Conservation (phyloP, 345 rosid genomes). For the Microcos paniculata region DNA sequence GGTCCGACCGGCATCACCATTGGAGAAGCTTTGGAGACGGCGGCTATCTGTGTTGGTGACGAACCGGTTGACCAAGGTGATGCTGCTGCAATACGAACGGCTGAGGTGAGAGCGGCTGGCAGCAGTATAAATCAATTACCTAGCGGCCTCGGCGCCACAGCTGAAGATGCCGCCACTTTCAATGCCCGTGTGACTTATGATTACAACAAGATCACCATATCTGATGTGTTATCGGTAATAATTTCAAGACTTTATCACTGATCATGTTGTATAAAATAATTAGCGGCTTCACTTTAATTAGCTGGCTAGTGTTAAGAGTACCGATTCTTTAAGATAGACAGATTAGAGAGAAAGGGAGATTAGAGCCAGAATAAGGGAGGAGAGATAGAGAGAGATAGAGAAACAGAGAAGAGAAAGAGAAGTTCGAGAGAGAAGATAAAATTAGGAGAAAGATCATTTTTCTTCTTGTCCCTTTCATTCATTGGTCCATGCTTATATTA, state of each 20-base stretch:
- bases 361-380: too few species aligned
- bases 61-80: slow-evolving; percentile 55
- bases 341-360: too few species aligned
- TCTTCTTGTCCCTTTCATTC: too few species aligned
- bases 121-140: slow-evolving; percentile 11
- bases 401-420: too few species aligned
- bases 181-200: slow-evolving; percentile 26
- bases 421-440: too few species aligned
- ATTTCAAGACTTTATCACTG: background rate
- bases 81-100: slow-evolving; percentile 55
- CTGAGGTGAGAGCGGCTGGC: slow-evolving; percentile 46
- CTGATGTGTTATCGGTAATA: slow-evolving; percentile 43
- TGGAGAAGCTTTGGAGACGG: slow-evolving; percentile 58
- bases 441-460: too few species aligned
- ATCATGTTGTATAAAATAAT: too few species aligned
- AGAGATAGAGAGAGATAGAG: too few species aligned
- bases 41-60: slow-evolving; percentile 40
- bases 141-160: slow-evolving; percentile 43
- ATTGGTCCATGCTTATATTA: too few species aligned
- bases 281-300: too few species aligned
- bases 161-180: slow-evolving; percentile 44
- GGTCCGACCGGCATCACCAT: slow-evolving; percentile 34
- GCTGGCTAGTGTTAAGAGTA: too few species aligned
- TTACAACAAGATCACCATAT: slow-evolving; percentile 39
- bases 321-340: too few species aligned